Percentiles rank a stretch among this genome's conserved stretches.
Conservation (phyloP, 2,329 filamentous ascomycete genomes). For the Nemania serpens region DNA sequence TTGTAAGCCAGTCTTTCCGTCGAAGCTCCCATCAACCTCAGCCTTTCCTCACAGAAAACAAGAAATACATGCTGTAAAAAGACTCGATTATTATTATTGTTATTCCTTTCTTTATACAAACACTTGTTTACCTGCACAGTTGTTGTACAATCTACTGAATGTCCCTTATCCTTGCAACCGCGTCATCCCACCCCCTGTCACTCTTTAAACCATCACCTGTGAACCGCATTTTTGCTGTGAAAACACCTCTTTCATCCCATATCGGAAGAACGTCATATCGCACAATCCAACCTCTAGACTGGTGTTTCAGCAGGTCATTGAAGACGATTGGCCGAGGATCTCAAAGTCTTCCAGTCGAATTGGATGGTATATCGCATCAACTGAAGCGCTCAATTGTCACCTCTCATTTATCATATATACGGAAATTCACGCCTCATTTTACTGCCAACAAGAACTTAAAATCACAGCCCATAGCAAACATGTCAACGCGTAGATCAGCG, state of each 20-base stretch:
- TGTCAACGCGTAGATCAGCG: slow-evolving; percentile 42
- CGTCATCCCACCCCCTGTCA: slow-evolving; percentile 22
- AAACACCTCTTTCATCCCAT: background rate
- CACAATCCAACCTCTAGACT: background rate
- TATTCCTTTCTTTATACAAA: background rate
- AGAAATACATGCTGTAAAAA: too few species aligned
- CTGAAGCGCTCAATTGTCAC: background rate
- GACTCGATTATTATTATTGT: too few species aligned
- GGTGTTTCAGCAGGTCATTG: background rate
- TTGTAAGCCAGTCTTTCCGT: too few species aligned
- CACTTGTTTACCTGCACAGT: background rate
- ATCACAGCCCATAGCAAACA: slow-evolving; percentile 28
- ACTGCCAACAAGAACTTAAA: background rate
- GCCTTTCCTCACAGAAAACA: too few species aligned
- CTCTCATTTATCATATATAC: background rate
- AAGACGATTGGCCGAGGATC: background rate
- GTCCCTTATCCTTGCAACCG: slow-evolving; percentile 16
- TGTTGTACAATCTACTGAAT: slow-evolving; percentile 13
- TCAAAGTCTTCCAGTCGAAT: background rate
- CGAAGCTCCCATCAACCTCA: too few species aligned
- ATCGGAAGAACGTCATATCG: background rate
- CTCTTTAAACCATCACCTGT: slow-evolving; percentile 22
- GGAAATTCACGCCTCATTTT: background rate
- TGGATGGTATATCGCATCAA: slow-evolving; percentile 9
- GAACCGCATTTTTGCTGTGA: background rate